Evolutionary conservation across 352 stramenopile species (phyloP), one percentile per base, ranked within the genome.

Genomic region (Globisporangium carolinianum): DNA sequence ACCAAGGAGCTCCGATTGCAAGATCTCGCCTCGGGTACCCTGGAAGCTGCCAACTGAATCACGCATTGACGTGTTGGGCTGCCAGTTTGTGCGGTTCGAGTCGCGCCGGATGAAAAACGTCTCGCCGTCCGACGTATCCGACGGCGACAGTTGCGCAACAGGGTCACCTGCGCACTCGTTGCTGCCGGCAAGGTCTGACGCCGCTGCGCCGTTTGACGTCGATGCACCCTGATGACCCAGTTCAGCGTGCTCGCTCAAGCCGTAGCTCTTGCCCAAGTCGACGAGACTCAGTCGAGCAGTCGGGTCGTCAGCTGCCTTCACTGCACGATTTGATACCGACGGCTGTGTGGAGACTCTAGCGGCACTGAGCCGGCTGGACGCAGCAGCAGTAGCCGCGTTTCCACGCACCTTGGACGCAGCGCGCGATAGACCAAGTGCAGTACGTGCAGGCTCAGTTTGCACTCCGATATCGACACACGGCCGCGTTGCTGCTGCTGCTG

Each of bases 231-330:
- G 17, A 1, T 47, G 0, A 17, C 14, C 53, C 0, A 47, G 37
- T 2, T 17, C 39, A 11, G 17, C 32, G 17, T 42, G 47, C 58
- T 65, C 9, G 36, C 49, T 58, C 47, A 68, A 57, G 5, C 51
- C 64, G 46, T 62, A 62, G 24, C 61, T 55, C 61, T 79, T 81
- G 39, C 69, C 65, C 49, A 77, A 60, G 61, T 81, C 69, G 48
- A 70, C 72, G 38, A 83, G 63, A 38, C 67, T 81, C 48, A 83
- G 52, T 4, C 69, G 62, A 51, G 59, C 62, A 42, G 69, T 63
- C 42, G 58, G 68, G 3, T 65, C 38, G 17, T 55, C 61, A 18
- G 46, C 55, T 38, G 42, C n/a, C 42, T 1, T 14, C 4, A 5
- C 42, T 7, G 49, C 35, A 54, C 54, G 42, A 17, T 35, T 32